Evolutionary conservation across 208 protist species (phyloP), one percentile per base, ranked within the genome.

Genomic region (Acanthamoeba lenticulata): DNA sequence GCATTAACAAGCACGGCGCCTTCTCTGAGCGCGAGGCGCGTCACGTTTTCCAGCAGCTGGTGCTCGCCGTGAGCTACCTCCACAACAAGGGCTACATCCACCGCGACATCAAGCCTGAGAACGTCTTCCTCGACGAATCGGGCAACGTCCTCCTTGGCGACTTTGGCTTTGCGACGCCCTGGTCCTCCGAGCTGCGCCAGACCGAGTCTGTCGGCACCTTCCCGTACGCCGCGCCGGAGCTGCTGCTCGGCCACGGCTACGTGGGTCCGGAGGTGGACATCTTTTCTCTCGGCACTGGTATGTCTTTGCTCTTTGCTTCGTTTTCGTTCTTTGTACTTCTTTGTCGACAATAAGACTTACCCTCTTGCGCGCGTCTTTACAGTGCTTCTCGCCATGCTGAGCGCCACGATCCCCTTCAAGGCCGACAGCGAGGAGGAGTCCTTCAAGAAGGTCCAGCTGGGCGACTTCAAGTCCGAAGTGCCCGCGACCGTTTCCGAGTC

Each of bases 101-200:
- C 52, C 83, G 83, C 83, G 83, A 90, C 83, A 67, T 90, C 36
- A 90, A 90, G 83, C 83, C 83, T 0, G 83, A 90, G 36, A 90
- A 90, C 32, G 55, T 90, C 17, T 67, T 90, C 55, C 83, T 90
- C 29, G 45, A 60, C 29, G 45, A 60, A 24, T 90, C 83, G 19
- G 55, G 55, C 83, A 90, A 90, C 49, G 83, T 69, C 0, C 83
- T 90, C 0, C 83, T 90, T 13, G 83, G 52, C 5, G 83, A 90
- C 49, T 90, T 90, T 32, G 83, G 83, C 9, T 60, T 90, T 32
- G 83, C 83, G 13, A 67, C 83, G 29, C 34, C 45, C 29, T 90
- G 83, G 83, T 47, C 29, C 9, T 32, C 83, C 83, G 32, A 44
- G 47, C 32, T 67, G 45, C 83, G 13, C 36, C 83, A 49, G 32